Evolutionary conservation across 139 green algal genomes (phyloP).

Genomic region (Closterium sp.): DNA sequence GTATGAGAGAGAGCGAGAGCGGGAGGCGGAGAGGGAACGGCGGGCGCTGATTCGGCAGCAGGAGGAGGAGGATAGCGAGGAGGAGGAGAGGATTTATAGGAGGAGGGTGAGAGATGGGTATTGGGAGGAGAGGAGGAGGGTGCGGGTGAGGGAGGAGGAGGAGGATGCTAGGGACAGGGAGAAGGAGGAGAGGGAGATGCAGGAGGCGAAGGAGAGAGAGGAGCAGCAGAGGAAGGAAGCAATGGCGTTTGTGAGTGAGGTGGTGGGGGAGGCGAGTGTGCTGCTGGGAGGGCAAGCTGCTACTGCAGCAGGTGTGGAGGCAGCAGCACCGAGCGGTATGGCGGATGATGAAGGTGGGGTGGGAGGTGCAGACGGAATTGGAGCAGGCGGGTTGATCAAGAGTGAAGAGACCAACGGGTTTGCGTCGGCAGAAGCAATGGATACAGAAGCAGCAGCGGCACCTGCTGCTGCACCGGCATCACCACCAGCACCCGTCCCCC

Average conservation of each 20-base stretch:
- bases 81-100: conserved; percentile 1
- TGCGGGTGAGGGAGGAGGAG: conserved; percentile 32
- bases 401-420: not conserved
- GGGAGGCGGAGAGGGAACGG: conserved; percentile 42
- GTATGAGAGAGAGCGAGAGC: conserved; percentile 26
- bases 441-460: not conserved
- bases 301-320: conserved; percentile 14
- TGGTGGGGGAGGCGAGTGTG: conserved; percentile 1
- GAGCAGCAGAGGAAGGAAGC: not conserved
- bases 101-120: not conserved
- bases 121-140: conserved; percentile 27
- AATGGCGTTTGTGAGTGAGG: conserved; percentile 22
- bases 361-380: not conserved
- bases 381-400: not conserved
- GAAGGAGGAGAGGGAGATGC: conserved; percentile 19
- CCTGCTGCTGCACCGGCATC: not conserved
- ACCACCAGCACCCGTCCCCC: not conserved
- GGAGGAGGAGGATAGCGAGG: conserved; percentile 36
- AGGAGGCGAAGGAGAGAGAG: conserved; percentile 32
- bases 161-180: conserved; percentile 12
- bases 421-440: not conserved
- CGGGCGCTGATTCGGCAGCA: conserved; percentile 15
- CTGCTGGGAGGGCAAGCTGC: not conserved
- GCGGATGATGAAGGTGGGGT: not conserved
- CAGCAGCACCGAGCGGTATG: not conserved